Evolutionary conservation across 2,329 filamentous ascomycete genomes (phyloP), one percentile per base, ranked within the genome.

Genomic region (Aplosporella prunicola): DNA sequence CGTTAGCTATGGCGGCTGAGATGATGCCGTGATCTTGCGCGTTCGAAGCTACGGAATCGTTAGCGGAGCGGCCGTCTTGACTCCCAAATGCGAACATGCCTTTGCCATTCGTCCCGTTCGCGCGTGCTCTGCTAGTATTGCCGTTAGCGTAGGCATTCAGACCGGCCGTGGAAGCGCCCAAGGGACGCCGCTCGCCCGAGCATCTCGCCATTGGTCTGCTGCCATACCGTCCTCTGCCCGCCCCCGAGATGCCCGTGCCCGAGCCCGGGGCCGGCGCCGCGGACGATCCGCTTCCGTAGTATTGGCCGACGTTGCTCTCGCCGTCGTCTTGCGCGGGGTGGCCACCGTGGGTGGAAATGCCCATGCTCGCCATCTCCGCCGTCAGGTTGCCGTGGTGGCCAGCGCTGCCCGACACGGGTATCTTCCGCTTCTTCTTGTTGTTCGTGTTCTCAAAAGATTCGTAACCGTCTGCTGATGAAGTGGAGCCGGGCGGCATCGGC

Each of bases 361-460:
- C 75, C 69, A 81, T 72, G 49, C 68, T 74, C 26, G 76, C 72
- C 58, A 82, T 67, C 47, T 82, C 78, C 18, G 74, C 69, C 11
- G 76, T 76, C 35, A 82, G 60, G 40, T 67, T 64, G 24, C 50
- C 47, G 45, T 77, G 68, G 52, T 77, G 73, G 38, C 65, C 74
- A 10, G 78, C 69, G 50, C 84, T 82, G 13, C 84, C 82, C 8
- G 85, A 86, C 0, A 87, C 87, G 0, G 91, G 91, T 24, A 98
- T 96, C 64, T 98, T 98, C 48, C 91, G 76, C 62, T 98, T 96
- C 68, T 96, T 98, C 64, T 98, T 98, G 58, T 98, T 98, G 60
- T 94, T 96, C 23, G 86, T 93, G 52, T 96, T 96, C 61, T 98
- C 91, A 51, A 95, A 93, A 5, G 86, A 91, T 59, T 98, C 91